A percentile compares a stretch with the other conserved stretches of the same genome.
Conservation (phyloP, 371 early-diverging fungal genomes). For the Mortierella polycephala region DNA sequence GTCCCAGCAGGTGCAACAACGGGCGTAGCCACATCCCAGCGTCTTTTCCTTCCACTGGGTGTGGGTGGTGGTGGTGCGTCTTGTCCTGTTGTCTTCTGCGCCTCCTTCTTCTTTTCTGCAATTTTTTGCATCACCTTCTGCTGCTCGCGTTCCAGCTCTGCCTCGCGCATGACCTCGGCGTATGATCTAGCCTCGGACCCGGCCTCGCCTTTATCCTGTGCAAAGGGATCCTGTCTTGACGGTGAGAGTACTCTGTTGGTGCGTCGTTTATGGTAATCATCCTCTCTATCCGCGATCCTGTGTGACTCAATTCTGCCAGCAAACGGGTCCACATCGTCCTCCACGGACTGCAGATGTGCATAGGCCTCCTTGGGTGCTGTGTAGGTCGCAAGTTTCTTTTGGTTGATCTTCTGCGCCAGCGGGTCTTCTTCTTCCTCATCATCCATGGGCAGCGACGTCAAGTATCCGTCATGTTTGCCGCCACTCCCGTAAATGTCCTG, state of each 20-base stretch:
- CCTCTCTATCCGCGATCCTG: constrained; percentile 86
- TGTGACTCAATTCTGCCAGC: constrained; percentile 64
- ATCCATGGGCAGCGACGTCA: constrained; percentile 68
- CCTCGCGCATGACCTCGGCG: constrained; percentile 87
- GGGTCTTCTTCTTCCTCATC: constrained; percentile 68
- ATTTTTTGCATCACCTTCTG: constrained; percentile 74
- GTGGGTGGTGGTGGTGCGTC: constrained; percentile 56
- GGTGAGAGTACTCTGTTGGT: constrained; percentile 88
- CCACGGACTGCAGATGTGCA: constrained; percentile 69
- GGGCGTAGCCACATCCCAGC: constrained; percentile 92
- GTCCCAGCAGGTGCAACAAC: constrained; percentile 58
- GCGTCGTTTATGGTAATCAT: constrained; percentile 87
- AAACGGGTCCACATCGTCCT: constrained; percentile 76
- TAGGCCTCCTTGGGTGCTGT: constrained; percentile 87
- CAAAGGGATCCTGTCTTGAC: constrained; percentile 87
- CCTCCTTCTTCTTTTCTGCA: constrained; percentile 77
- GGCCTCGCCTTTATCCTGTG: constrained; percentile 52
- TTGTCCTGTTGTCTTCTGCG: constrained; percentile 56
- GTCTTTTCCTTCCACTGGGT: constrained; percentile 68
- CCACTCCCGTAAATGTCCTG: constrained; percentile 78
- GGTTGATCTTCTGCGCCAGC: constrained; percentile 55
- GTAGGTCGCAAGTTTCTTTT: constrained; percentile 71
- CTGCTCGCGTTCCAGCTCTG: constrained; percentile 87
- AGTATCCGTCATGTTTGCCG: constrained; percentile 81
- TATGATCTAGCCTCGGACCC: constrained; percentile 72